Evolutionary conservation across 2,329 filamentous ascomycete genomes (phyloP).

Genomic region (Metarhizium brunneum): DNA sequence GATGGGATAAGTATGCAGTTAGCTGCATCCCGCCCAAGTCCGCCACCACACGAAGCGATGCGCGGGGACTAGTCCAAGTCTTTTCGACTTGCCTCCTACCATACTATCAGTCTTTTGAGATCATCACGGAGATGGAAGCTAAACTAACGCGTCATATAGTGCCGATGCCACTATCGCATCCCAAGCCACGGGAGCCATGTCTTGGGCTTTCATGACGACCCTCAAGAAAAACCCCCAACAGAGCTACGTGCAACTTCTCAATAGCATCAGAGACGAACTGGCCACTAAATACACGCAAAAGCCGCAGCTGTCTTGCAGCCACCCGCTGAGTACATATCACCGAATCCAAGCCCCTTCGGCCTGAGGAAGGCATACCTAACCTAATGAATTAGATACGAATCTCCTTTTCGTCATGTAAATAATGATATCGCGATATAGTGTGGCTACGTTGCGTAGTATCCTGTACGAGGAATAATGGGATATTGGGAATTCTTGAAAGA

Average conservation of each 20-base stretch:
- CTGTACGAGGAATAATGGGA: neutral
- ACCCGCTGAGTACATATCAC: slow-evolving; percentile 71
- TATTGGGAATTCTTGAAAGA: neutral
- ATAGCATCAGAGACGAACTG: slow-evolving; percentile 91
- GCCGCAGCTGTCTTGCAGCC: slow-evolving; percentile 93
- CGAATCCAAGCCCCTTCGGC: slow-evolving; percentile 2
- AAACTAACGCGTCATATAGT: slow-evolving; percentile 33
- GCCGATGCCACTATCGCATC: slow-evolving; percentile 87
- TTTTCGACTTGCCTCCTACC: no score
- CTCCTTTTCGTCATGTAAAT: slow-evolving; percentile 53
- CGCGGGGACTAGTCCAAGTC: no score
- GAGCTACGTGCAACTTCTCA: slow-evolving; percentile 93
- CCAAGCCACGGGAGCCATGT: slow-evolving; percentile 95
- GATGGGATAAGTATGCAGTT: no score
- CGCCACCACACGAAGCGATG: no score
- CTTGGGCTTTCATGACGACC: slow-evolving; percentile 88
- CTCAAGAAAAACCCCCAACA: slow-evolving; percentile 96
- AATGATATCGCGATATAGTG: slow-evolving; percentile 2
- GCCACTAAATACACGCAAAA: slow-evolving; percentile 84
- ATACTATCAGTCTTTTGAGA: neutral
- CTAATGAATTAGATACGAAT: slow-evolving; percentile 39
- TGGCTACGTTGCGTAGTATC: neutral
- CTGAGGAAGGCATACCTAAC: slow-evolving; percentile 8
- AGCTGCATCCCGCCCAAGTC: no score
- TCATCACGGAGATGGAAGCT: neutral